Percentiles rank a stretch among this genome's conserved stretches.
Evolutionary conservation across 202 grass and related monocot species (phyloP).

Genomic region (Elaeis oleifera): DNA sequence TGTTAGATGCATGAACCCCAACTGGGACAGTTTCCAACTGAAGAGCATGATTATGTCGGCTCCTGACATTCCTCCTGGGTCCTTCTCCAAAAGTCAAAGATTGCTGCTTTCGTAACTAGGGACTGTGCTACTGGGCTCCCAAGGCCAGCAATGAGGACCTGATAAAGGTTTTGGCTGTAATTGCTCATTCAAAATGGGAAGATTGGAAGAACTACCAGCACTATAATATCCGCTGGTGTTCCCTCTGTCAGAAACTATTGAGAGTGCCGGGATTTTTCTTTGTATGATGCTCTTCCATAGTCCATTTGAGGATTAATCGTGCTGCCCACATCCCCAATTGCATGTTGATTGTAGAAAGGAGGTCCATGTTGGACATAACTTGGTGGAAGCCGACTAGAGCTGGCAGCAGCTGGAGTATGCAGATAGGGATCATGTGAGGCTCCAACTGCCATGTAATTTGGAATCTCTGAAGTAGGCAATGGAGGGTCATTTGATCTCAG

Average conservation of each 20-base stretch:
- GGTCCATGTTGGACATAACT: no score
- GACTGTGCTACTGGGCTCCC: constrained; percentile 27
- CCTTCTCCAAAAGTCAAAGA: constrained; percentile 31
- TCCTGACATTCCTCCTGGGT: constrained; percentile 84
- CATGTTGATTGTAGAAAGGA: no score
- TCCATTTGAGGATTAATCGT: background rate
- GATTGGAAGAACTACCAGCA: constrained; percentile 48
- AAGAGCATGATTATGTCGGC: constrained; percentile 33
- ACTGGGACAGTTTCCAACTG: constrained; percentile 34
- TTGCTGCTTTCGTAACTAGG: constrained; percentile 28
- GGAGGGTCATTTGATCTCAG: no score
- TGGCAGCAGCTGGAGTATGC: no score
- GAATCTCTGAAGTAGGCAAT: no score
- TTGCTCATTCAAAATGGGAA: constrained; percentile 21
- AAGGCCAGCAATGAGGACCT: constrained; percentile 18
- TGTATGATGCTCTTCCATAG: constrained; percentile 30
- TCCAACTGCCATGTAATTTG: no score
- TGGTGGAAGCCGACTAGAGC: no score
- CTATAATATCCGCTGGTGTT: constrained; percentile 22
- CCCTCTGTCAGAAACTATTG: constrained; percentile 17
- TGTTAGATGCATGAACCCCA: constrained; percentile 29
- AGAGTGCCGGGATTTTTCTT: constrained; percentile 39
- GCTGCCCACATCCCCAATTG: no score
- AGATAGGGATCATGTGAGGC: no score
- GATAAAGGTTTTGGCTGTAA: constrained; percentile 25